A percentile compares a stretch with the other conserved stretches of the same genome.
These are phyloP conservation scores for Scedosporium boydii DNA, from an alignment of 2,329 filamentous ascomycete genomes.

Conservation along the genomic window DNA sequence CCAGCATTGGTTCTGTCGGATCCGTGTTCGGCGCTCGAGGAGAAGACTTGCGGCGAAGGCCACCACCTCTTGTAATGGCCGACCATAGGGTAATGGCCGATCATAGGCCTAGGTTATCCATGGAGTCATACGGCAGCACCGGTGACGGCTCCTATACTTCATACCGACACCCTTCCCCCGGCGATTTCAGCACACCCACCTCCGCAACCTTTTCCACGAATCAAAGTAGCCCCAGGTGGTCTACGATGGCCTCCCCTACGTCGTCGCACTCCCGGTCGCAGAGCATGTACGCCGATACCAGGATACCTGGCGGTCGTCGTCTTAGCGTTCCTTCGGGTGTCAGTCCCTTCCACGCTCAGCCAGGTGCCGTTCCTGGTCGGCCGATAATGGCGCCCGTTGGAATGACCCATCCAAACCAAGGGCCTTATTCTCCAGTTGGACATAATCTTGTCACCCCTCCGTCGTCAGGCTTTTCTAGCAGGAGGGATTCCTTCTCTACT, in stretches of 20 bases:
- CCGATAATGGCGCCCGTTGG: constrained; percentile 44
- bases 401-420: constrained; percentile 43
- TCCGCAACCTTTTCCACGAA: constrained; percentile 73
- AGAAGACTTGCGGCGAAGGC: constrained; percentile 61
- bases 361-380: constrained; percentile 44
- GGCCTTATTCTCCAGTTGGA: constrained; percentile 40
- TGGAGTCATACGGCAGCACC: constrained; percentile 60
- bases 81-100: constrained; percentile 57
- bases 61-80: constrained; percentile 73
- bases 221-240: constrained; percentile 68
- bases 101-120: constrained; percentile 50
- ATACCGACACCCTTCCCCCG: constrained; percentile 58
- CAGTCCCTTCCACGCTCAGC: constrained; percentile 64
- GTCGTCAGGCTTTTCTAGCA: constrained; percentile 42
- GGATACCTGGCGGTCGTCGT: constrained; percentile 60
- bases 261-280: constrained; percentile 59
- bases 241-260: constrained; percentile 61
- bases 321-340: constrained; percentile 72
- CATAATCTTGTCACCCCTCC: constrained; percentile 30
- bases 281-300: constrained; percentile 58
- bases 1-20: constrained; percentile 56
- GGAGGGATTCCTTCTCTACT: constrained; percentile 51
- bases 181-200: constrained; percentile 72
- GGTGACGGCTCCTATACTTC: constrained; percentile 51
- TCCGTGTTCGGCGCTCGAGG: constrained; percentile 59